Evolutionary conservation across 768 basidiomycete species (phyloP), one percentile per base, ranked within the genome.

Genomic region (Mrakia blollopis): DNA sequence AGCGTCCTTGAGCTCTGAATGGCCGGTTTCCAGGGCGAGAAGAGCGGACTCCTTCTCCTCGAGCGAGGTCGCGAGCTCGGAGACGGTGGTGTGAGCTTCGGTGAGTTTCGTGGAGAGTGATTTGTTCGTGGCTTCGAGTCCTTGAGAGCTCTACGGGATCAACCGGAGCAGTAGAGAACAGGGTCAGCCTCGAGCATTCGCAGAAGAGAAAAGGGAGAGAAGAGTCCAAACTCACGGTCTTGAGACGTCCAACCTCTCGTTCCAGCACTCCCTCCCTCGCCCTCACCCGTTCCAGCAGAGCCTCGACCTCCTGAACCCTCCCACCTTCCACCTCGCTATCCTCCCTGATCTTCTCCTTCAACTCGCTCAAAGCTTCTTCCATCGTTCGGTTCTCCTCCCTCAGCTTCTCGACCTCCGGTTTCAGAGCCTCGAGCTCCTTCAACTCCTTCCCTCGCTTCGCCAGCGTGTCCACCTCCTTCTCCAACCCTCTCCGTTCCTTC

Each of bases 11-110:
- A 87, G 87, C 78, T 87, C 88, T n/a, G 85, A 83, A 21, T 86
- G 85, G 25, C 52, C 30, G 1, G 69, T 50, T 37, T 78, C 73
- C 35, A 52, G 54, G 6, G 8, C 82, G 81, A 78, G 83, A 83
- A 52, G 82, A 80, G 50, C 84, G 85, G 61, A 89, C 83, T 74
- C 87, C 86, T 57, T 84, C 81, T 30, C 57, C 68, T 88, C 87
- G 60, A 87, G 87, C 80, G 92, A 91, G 37, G 84, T 81, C 83
- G 89, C 92, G 76, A 90, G 82, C 44, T 86, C 83, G 18, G 86
- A 83, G 80, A 90, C 87, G 10, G 85, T 87, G 84, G 73, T 44
- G 11, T 71, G 72, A 7, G 50, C 69, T 6, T 73, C 37, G 23
- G 25, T 39, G 54, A 78, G 65, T 11, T 47, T 32, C 28, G 75